Evolutionary conservation across 306 rosid species (phyloP), one percentile per base, ranked within the genome.

Genomic region (Styphnolobium japonicum): DNA sequence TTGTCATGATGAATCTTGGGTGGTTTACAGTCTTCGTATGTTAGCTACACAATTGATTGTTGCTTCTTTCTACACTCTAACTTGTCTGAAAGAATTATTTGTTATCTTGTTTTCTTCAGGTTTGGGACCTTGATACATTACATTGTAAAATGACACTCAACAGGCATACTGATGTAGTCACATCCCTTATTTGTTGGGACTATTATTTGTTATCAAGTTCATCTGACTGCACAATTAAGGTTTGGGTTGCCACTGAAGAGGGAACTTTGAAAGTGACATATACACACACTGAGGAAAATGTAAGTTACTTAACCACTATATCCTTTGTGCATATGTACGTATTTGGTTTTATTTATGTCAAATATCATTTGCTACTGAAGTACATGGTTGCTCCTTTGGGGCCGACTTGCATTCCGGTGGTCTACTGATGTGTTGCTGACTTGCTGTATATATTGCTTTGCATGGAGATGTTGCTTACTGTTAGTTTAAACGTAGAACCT

Each of bases 121-220:
- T 67, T 12, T 89, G 89, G 89, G 87, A 89, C 49, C 80, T 80
- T 31, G 56, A 82, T 53, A 74, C 83, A 0, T 75, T 89, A 2
- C 77, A 87, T 56, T 84, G 85, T 75, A 56, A 40, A 19, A 80
- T 63, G 79, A 85, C 90, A 29, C 76, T 89, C 6, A 72, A 58
- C 14, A 85, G 55, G 4, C 93, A 91, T 76, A 77, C 72, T 37
- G 75, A 61, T 3, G 52, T 0, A 22, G 86, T 90, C 56, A 90
- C 60, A 39, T 88, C 92, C 27, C 81, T 90, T n/a, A 46, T 84
- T 23, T 90, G 75, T 31, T 87, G 90, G 90, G 85, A 79, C 2
- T 1, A 42, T 2, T 81, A 6, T 53, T 55, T 84, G 67, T 48
- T 86, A 29, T 82, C 89, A 6, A 60, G 89, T 66, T 82, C 86